These are phyloP conservation scores for Beauveria sp. DNA, from an alignment of 2,329 filamentous ascomycete genomes.

Conservation along the genomic window DNA sequence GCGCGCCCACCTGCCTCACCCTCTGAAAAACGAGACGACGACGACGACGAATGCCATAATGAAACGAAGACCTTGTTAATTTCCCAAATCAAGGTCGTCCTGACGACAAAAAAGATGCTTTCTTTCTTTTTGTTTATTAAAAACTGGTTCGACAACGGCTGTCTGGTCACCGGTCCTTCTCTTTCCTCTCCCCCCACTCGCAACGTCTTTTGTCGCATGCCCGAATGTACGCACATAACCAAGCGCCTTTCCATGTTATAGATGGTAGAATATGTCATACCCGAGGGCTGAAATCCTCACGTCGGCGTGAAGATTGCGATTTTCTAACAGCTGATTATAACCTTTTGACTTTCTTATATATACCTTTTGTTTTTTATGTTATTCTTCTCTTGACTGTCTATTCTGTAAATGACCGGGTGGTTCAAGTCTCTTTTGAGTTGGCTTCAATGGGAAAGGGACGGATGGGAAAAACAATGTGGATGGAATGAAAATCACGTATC, in stretches of 20 bases:
- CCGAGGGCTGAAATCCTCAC: conserved; percentile 5
- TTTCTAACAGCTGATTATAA: conserved; percentile 1
- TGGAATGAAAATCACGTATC: not conserved
- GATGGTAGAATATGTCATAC: conserved; percentile 10
- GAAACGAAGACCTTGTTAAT: not conserved
- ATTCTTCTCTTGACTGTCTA: not conserved
- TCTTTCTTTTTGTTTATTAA: not conserved
- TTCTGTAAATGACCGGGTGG: not conserved
- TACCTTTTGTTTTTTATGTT: not conserved
- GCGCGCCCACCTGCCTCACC: not conserved
- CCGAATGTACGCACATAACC: not conserved
- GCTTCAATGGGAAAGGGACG: not conserved
- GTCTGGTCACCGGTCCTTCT: conserved; percentile 3
- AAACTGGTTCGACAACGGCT: conserved; percentile 2
- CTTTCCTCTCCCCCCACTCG: not conserved
- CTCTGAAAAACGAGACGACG: conserved; percentile 5
- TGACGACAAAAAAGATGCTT: conserved; percentile 1
- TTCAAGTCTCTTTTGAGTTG: not conserved
- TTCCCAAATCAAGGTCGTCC: not conserved
- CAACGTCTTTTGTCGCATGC: not conserved
- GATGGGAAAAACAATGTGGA: not conserved
- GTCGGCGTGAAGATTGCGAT: conserved; percentile 1
- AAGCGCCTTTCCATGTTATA: not conserved
- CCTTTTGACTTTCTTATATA: conserved; percentile 3
- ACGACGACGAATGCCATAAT: conserved; percentile 10